phyloP scores from a whole-genome alignment of 208 protist genomes.

The Acanthamoeba healyi region DNA sequence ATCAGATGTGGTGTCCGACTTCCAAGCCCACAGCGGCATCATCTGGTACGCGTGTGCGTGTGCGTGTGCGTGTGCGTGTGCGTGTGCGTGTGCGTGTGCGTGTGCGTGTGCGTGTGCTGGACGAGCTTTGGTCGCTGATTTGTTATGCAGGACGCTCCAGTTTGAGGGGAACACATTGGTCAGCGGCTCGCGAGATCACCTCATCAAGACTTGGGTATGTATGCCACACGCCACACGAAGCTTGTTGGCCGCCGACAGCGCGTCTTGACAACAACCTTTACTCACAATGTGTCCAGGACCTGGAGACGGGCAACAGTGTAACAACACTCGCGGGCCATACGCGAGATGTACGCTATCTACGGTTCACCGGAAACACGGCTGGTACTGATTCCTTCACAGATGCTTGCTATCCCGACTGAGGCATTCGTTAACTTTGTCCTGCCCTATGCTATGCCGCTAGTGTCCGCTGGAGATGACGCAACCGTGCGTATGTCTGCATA shows the following conservation, averaged over 20 bases:
- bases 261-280: no score
- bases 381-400: neutral
- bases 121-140: neutral
- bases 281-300: neutral
- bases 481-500: neutral
- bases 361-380: neutral
- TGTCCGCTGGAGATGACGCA: neutral
- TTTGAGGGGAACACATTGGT: slow-evolving; percentile 1
- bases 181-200: neutral
- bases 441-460: no score
- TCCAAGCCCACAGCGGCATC: neutral
- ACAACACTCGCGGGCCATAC: neutral
- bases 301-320: neutral
- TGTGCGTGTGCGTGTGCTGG: neutral
- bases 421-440: no score
- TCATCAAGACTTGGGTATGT: neutral
- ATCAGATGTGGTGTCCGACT: neutral
- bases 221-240: neutral
- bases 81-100: neutral
- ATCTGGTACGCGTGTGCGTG: neutral
- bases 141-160: neutral
- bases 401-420: no score
- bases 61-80: neutral
- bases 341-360: neutral
- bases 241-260: no score